Conservation (phyloP, 2,329 filamentous ascomycete genomes). For the Aspergillus transmontanensis region DNA sequence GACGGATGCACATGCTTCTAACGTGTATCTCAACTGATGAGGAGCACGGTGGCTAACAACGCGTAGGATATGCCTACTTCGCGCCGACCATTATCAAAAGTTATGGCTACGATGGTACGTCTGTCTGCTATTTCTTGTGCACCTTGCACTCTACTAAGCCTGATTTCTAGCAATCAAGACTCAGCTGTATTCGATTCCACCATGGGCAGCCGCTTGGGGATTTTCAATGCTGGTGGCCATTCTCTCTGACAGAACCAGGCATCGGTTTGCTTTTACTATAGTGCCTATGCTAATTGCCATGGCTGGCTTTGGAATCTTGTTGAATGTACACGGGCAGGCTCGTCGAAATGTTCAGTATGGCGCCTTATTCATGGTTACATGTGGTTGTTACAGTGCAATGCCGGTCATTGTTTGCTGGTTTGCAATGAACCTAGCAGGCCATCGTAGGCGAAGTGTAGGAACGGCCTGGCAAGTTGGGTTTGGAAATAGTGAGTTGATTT, state of each 20-base stretch:
- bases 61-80: slow-evolving; percentile 69
- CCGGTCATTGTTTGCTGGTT: slow-evolving; percentile 84
- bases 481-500: slow-evolving; percentile 57
- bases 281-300: slow-evolving; percentile 70
- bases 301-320: slow-evolving; percentile 72
- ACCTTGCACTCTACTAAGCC: slow-evolving; percentile 7
- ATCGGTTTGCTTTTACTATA: slow-evolving; percentile 75
- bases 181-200: slow-evolving; percentile 55
- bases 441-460: slow-evolving; percentile 70
- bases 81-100: slow-evolving; percentile 70
- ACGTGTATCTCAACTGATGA: background rate
- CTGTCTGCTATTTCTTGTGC: background rate
- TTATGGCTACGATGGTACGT: slow-evolving; percentile 60
- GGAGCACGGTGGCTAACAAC: slow-evolving; percentile 12
- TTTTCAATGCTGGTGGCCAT: slow-evolving; percentile 77
- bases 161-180: slow-evolving; percentile 48
- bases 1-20: slow-evolving; percentile 3
- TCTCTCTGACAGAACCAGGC: slow-evolving; percentile 69
- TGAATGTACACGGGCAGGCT: slow-evolving; percentile 64
- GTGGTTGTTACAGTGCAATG: slow-evolving; percentile 84
- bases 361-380: slow-evolving; percentile 78
- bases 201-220: slow-evolving; percentile 73
- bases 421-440: slow-evolving; percentile 76
- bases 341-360: slow-evolving; percentile 71
- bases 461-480: slow-evolving; percentile 78